A percentile compares a stretch with the other conserved stretches of the same genome.
Evolutionary conservation across 2,329 filamentous ascomycete species (phyloP).

Genomic region (Aureobasidium uvarum): DNA sequence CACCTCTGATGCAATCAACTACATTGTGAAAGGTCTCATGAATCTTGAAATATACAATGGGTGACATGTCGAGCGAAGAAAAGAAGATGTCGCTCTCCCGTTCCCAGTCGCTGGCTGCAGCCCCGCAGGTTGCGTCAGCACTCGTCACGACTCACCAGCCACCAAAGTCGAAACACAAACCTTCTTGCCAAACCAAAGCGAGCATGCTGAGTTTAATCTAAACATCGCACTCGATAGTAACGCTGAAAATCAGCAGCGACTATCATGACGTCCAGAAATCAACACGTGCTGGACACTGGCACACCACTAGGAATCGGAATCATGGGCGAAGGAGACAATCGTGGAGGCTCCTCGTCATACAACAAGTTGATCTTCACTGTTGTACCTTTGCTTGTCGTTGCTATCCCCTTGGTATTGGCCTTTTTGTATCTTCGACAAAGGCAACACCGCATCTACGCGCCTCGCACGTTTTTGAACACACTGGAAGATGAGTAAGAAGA

Average conservation of each 20-base stretch:
- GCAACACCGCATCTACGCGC: conserved; percentile 42
- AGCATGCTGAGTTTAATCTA: conserved; percentile 7
- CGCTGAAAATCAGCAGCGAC: neutral
- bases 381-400: conserved; percentile 47
- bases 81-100: neutral
- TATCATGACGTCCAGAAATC: neutral
- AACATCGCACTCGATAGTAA: neutral
- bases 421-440: conserved; percentile 50
- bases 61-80: neutral
- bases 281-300: neutral
- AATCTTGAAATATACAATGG: neutral
- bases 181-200: neutral
- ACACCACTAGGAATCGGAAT: neutral
- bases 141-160: conserved; percentile 12
- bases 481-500: conserved; percentile 27
- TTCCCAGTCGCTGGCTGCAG: neutral
- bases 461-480: conserved; percentile 33
- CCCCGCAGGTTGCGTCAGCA: conserved; percentile 19
- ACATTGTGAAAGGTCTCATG: neutral
- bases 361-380: conserved; percentile 48
- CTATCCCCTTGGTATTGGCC: conserved; percentile 44
- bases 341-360: conserved; percentile 16
- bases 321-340: conserved; percentile 16
- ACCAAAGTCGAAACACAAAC: conserved; percentile 1
- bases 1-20: neutral